Evolutionary conservation across 768 basidiomycete genomes (phyloP).

Genomic region (Clitopilus passeckerianus): DNA sequence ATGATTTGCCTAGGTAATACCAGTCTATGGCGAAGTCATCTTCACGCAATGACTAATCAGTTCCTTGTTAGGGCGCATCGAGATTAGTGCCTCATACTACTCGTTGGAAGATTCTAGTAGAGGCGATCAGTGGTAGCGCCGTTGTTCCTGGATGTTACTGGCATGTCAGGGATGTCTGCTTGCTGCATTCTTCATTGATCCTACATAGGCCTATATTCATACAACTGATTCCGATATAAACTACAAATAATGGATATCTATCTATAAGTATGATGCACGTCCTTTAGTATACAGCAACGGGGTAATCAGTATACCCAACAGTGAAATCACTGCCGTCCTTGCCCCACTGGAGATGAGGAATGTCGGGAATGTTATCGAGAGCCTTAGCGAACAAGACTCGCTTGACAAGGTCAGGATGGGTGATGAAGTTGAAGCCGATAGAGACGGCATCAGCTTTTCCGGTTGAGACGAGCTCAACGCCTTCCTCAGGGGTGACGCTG

Average conservation of each 20-base stretch:
- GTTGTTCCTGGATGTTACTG: too few species aligned
- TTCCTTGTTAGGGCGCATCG: not conserved
- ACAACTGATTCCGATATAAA: too few species aligned
- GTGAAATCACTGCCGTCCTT: slow-evolving; percentile 16
- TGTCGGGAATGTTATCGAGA: slow-evolving; percentile 25
- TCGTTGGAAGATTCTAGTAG: not conserved
- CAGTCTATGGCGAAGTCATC: not conserved
- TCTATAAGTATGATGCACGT: not conserved
- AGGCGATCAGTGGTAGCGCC: not conserved
- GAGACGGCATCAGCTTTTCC: slow-evolving; percentile 30
- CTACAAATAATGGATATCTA: too few species aligned
- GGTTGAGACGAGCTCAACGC: slow-evolving; percentile 25
- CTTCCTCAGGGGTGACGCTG: slow-evolving; percentile 31
- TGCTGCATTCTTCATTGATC: not conserved
- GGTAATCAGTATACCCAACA: slow-evolving; percentile 34
- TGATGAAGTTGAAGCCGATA: slow-evolving; percentile 31
- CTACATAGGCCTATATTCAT: not conserved
- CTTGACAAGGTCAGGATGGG: slow-evolving; percentile 35
- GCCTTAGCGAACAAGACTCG: slow-evolving; percentile 29
- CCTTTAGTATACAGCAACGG: slow-evolving; percentile 18
- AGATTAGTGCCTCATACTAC: not conserved
- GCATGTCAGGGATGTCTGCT: too few species aligned
- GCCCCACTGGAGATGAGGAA: slow-evolving; percentile 21
- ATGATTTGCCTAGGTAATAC: not conserved
- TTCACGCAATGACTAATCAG: not conserved